Evolutionary conservation across 768 basidiomycete genomes (phyloP), one percentile per base, ranked within the genome.

Genomic region (Leccinellum rugosiceps): DNA sequence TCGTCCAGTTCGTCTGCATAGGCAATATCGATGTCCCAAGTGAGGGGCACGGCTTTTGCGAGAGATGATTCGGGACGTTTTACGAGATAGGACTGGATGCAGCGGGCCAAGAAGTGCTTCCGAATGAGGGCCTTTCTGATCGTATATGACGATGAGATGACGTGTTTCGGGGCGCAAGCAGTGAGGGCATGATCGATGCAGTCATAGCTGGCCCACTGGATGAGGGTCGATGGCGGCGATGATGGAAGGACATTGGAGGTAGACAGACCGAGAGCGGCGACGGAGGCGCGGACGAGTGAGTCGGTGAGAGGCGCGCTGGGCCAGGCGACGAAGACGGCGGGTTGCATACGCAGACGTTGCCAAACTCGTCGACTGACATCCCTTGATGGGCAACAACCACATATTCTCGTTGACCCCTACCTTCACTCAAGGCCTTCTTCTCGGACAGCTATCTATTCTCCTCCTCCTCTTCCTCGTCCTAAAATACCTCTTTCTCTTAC

Each of bases 1-100:
- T 98, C 97, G 58, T 97, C 94, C 17, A 99, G 80, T 65, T 99
- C 97, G 72, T 99, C 96, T 3, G 88, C 87, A 69, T 89, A 94
- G 14, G 89, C 86, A 25, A 98, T 77, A 60, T 96, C 92, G 55
- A 97, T 76, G 55, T 90, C 85, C 79, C 87, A 95, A 8, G 93
- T 94, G 60, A 73, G 75, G 14, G 95, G 95, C 14, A 83, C 75
- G 13, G 84, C 80, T 31, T 63, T 65, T 48, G 67, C 74, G 35
- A 98, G 78, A 7, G 75, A 53, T 17, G 89, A 86, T 14, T 77
- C 57, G 5, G 84, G 78, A 67, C 84, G 76, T 74, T 98, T 98
- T 43, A 78, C 83, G 49, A 86, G 66, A 71, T 91, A 93, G 17
- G 83, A 81, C 44, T 80, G 81, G 19, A 93, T 80, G 51, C 84